Percentiles rank a stretch among this genome's conserved stretches.
Conservation (phyloP, 106 monocot genomes). For the Dendrobium catenatum region DNA sequence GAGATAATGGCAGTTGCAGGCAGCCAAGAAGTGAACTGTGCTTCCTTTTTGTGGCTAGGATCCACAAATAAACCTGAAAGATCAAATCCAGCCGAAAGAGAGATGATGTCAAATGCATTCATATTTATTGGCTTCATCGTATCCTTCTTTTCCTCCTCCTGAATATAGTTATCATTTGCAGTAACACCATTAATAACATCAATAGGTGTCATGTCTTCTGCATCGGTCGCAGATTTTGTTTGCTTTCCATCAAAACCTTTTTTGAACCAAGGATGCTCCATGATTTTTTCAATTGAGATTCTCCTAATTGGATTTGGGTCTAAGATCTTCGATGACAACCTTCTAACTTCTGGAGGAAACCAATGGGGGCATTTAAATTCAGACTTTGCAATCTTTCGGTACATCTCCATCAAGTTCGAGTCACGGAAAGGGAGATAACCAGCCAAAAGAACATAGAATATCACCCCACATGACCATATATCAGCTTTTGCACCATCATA, state of each 20-base stretch:
- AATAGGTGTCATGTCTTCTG: conserved; percentile 20
- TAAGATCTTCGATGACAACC: conserved; percentile 23
- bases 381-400: conserved; percentile 32
- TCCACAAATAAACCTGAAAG: conserved; percentile 59
- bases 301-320: conserved; percentile 46
- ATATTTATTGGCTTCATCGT: conserved; percentile 24
- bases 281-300: conserved; percentile 39
- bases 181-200: conserved; percentile 15
- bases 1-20: conserved; percentile 39
- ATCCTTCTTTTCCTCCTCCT: conserved; percentile 19
- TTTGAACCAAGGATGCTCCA: conserved; percentile 33
- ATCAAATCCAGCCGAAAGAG: conserved; percentile 62
- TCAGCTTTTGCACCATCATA: conserved; percentile 40
- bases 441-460: conserved; percentile 47
- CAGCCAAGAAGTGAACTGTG: conserved; percentile 33
- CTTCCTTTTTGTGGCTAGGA: conserved; percentile 26
- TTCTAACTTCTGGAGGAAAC: conserved; percentile 30
- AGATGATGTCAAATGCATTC: conserved; percentile 74
- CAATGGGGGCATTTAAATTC: conserved; percentile 40
- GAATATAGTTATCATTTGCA: conserved; percentile 5
- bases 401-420: conserved; percentile 45
- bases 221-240: conserved; percentile 7
- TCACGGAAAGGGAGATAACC: conserved; percentile 63
- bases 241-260: conserved; percentile 20
- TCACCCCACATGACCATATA: conserved; percentile 64